Conservation (phyloP, 108 stramenopile species). For the Skeletonema tropicum region DNA sequence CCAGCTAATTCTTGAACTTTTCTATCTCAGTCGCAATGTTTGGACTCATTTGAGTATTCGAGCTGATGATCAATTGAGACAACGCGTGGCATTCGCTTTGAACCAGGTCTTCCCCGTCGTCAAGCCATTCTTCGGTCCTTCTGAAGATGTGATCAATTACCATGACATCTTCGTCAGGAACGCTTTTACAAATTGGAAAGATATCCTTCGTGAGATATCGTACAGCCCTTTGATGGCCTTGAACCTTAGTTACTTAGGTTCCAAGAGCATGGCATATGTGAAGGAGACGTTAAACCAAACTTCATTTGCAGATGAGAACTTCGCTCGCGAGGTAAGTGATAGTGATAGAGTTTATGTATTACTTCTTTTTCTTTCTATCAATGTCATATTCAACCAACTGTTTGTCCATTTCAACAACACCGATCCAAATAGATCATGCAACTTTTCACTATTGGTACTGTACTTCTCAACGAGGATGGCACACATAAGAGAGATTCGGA, state of each 20-base stretch:
- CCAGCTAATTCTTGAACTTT: too few relatives aligned
- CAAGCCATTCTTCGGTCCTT: neutral
- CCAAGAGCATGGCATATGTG: constrained; percentile 52
- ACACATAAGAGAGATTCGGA: constrained; percentile 39
- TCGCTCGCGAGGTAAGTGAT: constrained; percentile 57
- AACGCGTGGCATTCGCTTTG: constrained; percentile 77
- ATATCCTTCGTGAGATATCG: constrained; percentile 73
- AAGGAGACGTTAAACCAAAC: constrained; percentile 44
- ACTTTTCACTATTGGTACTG: constrained; percentile 70
- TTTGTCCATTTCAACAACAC: constrained; percentile 2
- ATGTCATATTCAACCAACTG: neutral
- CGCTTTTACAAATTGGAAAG: constrained; percentile 79
- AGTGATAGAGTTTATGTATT: constrained; percentile 26
- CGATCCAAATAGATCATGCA: constrained; percentile 42
- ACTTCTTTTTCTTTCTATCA: neutral
- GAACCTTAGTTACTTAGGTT: constrained; percentile 59
- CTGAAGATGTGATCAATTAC: constrained; percentile 48
- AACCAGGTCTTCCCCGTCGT: constrained; percentile 65
- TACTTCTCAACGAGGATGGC: constrained; percentile 66
- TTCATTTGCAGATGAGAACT: constrained; percentile 58
- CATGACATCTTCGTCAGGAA: too few relatives aligned
- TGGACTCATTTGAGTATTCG: constrained; percentile 65
- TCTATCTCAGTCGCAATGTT: constrained; percentile 30
- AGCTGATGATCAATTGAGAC: constrained; percentile 76
- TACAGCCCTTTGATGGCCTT: constrained; percentile 73